Conservation (phyloP, 129 eudicot species). For the Lactuca saligna region DNA sequence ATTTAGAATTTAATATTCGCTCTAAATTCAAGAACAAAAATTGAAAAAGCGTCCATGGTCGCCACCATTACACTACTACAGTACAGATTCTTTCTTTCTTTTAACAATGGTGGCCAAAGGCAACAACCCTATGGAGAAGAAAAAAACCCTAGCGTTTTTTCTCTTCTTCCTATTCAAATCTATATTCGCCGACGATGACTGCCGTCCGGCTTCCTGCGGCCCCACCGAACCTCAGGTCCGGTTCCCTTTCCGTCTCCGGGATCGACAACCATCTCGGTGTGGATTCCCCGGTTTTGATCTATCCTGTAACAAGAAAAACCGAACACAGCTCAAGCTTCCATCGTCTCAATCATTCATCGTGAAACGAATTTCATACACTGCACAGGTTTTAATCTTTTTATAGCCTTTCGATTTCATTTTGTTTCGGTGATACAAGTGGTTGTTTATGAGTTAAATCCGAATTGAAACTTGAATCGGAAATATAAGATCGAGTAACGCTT, state of each 20-base stretch:
- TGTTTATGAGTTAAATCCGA: background rate
- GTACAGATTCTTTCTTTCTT: slow-evolving; percentile 14
- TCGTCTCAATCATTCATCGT: slow-evolving; percentile 45
- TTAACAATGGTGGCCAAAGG: slow-evolving; percentile 24
- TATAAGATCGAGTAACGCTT: slow-evolving; percentile 18
- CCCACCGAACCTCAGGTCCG: slow-evolving; percentile 51
- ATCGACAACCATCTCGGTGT: slow-evolving; percentile 43
- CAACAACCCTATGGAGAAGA: slow-evolving; percentile 24
- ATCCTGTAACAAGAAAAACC: slow-evolving; percentile 43
- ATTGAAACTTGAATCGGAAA: background rate
- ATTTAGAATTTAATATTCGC: background rate
- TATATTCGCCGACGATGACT: slow-evolving; percentile 24
- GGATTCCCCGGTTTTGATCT: slow-evolving; percentile 75
- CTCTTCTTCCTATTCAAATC: slow-evolving; percentile 14
- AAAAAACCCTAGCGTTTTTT: slow-evolving; percentile 13
- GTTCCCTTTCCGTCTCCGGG: slow-evolving; percentile 61
- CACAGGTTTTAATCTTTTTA: slow-evolving; percentile 28
- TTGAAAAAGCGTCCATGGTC: slow-evolving; percentile 19
- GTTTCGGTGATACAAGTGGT: background rate
- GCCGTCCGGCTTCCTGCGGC: slow-evolving; percentile 43
- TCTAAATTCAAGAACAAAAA: background rate
- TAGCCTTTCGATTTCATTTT: background rate
- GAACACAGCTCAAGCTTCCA: slow-evolving; percentile 45
- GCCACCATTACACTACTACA: slow-evolving; percentile 14
- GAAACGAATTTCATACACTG: slow-evolving; percentile 37